Percentiles rank a stretch among this genome's conserved stretches.
These are phyloP conservation scores for Daldinia childiae DNA, from an alignment of 495 filamentous ascomycete genomes.

Conservation along the genomic window DNA sequence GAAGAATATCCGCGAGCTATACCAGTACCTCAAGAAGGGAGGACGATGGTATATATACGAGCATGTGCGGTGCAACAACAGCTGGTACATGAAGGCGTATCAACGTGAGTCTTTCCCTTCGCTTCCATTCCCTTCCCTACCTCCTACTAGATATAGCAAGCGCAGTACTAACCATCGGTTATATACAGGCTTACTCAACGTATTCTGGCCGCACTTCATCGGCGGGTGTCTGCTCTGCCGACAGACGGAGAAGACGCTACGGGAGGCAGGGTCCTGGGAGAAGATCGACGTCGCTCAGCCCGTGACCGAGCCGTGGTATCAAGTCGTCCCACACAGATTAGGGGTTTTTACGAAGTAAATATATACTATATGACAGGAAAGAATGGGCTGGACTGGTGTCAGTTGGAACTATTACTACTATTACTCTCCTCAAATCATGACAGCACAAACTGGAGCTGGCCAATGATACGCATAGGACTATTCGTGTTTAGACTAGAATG, in stretches of 20 bases:
- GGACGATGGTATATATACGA: slow-evolving; percentile 76
- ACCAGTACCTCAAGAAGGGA: slow-evolving; percentile 70
- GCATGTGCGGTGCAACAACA: slow-evolving; percentile 66
- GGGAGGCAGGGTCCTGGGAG: slow-evolving; percentile 65
- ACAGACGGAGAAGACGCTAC: slow-evolving; percentile 63
- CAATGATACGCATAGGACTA: too few relatives aligned
- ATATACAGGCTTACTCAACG: slow-evolving; percentile 51
- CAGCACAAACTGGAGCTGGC: too few relatives aligned
- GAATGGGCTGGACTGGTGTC: too few relatives aligned
- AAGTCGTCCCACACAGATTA: slow-evolving; percentile 64
- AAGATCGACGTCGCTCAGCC: slow-evolving; percentile 60
- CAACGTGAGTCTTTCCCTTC: slow-evolving; percentile 54
- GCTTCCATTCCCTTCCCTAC: not conserved
- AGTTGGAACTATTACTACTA: too few relatives aligned
- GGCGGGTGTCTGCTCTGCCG: slow-evolving; percentile 69
- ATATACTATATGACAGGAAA: too few relatives aligned
- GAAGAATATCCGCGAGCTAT: slow-evolving; percentile 65
- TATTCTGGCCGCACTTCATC: slow-evolving; percentile 63
- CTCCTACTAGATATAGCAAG: not conserved
- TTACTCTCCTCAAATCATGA: too few relatives aligned
- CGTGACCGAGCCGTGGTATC: slow-evolving; percentile 56
- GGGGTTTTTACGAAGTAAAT: slow-evolving; percentile 61
- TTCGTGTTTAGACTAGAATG: too few relatives aligned
- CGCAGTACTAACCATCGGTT: not conserved
- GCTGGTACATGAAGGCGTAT: slow-evolving; percentile 58